Base-by-base conservation (phyloP, 805 yeast species). In the Torulaspora maleeae region DNA sequence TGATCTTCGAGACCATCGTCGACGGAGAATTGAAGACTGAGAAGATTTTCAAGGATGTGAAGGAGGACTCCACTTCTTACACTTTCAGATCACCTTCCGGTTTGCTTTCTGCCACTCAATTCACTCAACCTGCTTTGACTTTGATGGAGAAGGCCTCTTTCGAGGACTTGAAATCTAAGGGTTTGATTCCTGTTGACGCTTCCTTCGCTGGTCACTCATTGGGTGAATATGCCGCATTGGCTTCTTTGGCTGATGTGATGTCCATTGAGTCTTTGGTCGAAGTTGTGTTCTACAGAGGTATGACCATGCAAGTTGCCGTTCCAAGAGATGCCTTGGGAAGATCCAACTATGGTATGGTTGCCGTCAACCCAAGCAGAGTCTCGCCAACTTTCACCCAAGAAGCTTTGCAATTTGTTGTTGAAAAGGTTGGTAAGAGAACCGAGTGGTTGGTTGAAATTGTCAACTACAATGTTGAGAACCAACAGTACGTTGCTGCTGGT, bases 231-330 rank as follows among this genome's bases (percentile, higher is more conserved):
- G 93, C 97, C 56, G 98, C 99, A 12, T 78, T 93, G 63, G 88
- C 98, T 13, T 89, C 99, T 22, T 76, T 93, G 61, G 99, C 96
- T 44, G 96, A 93, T 67, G 97, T 95, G 48, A 91, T 93, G 98
- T 96, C 98, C 39, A 89, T 93, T 59, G 99, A 93, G 74, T 85
- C 95, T 5, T 77, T 91, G 57, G 97, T 91, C 52, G 98, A 91
- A 69, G 95, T 91, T 68, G 98, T 91, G 44, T 93, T 93, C 79
- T 95, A 93, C 79, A 84, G 99, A 77, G 99, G 99, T 79, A 93
- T 93, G 98, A 95, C 99, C 40, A 93, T 93, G 99, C 99, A 93
- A 76, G 99, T 93, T 55, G 99, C 99, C 38, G 99, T 93, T 55
- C 98, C 98, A 66, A 85, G 99, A 75, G 99, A 93, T 71, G 79